Evolutionary conservation across 2,329 filamentous ascomycete genomes (phyloP), one percentile per base, ranked within the genome.

Genomic region (Xylariomycetidae sp.): DNA sequence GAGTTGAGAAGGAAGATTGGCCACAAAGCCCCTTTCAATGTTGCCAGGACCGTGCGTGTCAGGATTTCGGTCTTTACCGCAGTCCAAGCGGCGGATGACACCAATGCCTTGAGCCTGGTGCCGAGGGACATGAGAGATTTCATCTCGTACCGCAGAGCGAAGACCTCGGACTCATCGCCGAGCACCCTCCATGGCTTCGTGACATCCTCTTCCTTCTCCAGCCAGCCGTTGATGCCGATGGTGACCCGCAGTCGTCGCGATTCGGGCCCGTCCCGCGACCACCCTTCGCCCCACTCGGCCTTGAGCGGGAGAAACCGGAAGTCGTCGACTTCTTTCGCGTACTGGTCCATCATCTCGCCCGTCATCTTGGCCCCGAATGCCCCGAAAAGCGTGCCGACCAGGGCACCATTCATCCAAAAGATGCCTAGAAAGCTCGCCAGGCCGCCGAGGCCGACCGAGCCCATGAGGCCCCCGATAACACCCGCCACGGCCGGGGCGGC

Each of bases 401-500:
- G 67, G 1, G 90, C 84, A 1, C 84, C 78, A 36, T 88, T 93
- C 58, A 89, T 85, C 49, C 87, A 89, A 43, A 95, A 79, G 10
- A 89, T 79, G 1, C 89, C 88, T 3, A 95, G 62, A 48, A 94
- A 93, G 25, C 83, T 85, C 4, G 86, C 88, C 3, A 92, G 84
- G 1, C 86, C 85, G 15, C 87, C 89, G 1, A 95, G 66, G 0
- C 89, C 89, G 2, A 95, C 72, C 1, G 85, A 85, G 10, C 87
- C 85, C 75, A 95, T 85, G 2, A 95, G 70, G 1, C 82, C 81
- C 3, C 88, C 88, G 10, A 95, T 71, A 0, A 87, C 87, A 4
- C 87, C 88, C 4, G 89, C 89, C 10, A 95, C 82, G 0, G 94
- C 67, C 0, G 89, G 89, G 1, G 89, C 88, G 1, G 89, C 89